Evolutionary conservation across 1,139 yeast genomes (phyloP).

Genomic region (Yamadazyma dushanensis): DNA sequence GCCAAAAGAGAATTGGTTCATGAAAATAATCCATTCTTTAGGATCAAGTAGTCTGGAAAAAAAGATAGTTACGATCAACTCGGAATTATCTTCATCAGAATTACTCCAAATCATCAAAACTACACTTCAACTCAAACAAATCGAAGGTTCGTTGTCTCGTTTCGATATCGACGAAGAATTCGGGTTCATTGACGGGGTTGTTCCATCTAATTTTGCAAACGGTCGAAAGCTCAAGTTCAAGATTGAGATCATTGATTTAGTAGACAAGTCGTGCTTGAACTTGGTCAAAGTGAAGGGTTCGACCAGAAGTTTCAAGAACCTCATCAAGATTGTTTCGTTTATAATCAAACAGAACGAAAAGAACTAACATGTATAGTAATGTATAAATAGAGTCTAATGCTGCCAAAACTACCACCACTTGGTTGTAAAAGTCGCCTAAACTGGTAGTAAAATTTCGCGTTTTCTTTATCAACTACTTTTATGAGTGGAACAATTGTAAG

Average conservation of each 20-base stretch:
- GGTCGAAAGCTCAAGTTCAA: slow-evolving; percentile 51
- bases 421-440: too few species aligned
- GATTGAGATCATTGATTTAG: slow-evolving; percentile 43
- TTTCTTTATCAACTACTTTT: neutral
- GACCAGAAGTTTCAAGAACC: slow-evolving; percentile 59
- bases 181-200: slow-evolving; percentile 45
- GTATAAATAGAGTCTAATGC: neutral
- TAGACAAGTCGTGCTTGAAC: slow-evolving; percentile 48
- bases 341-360: slow-evolving; percentile 24
- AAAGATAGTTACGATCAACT: slow-evolving; percentile 35
- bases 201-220: slow-evolving; percentile 49
- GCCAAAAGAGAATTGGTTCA: slow-evolving; percentile 37
- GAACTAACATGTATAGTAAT: slow-evolving; percentile 5
- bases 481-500: slow-evolving; percentile 36
- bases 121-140: slow-evolving; percentile 47
- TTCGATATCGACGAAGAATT: slow-evolving; percentile 45
- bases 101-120: slow-evolving; percentile 36
- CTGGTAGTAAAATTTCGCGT: too few species aligned
- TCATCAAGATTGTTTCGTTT: slow-evolving; percentile 48
- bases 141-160: slow-evolving; percentile 50
- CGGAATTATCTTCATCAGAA: slow-evolving; percentile 29
- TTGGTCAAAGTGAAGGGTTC: slow-evolving; percentile 66
- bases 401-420: neutral
- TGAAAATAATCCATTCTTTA: slow-evolving; percentile 32
- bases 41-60: slow-evolving; percentile 10